Evolutionary conservation across 2,329 filamentous ascomycete species (phyloP).

Genomic region (Aspergillus pseudonomiae): DNA sequence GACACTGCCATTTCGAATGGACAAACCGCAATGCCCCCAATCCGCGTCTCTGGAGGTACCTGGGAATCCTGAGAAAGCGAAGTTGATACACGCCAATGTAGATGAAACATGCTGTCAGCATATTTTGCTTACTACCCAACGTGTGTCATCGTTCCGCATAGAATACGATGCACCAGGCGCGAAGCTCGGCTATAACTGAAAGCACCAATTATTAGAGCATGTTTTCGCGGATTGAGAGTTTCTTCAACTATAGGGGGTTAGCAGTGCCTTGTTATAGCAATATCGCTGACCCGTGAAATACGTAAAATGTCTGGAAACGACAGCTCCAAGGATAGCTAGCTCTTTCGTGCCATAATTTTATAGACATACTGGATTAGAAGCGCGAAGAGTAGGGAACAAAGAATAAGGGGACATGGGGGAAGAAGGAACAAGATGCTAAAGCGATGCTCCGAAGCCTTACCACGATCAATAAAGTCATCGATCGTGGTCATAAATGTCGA

Average conservation of each 20-base stretch:
- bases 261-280: not conserved
- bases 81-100: not conserved
- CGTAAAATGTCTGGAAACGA: not conserved
- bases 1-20: no score
- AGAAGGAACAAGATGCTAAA: not conserved
- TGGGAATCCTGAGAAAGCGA: not conserved
- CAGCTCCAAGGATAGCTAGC: not conserved
- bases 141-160: not conserved
- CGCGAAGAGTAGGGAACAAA: not conserved
- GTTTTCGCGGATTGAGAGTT: no score
- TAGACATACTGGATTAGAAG: not conserved
- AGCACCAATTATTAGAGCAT: not conserved
- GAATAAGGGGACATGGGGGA: not conserved
- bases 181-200: not conserved
- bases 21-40: not conserved
- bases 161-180: not conserved
- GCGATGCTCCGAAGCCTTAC: not conserved
- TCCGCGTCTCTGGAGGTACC: not conserved
- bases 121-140: not conserved
- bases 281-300: not conserved
- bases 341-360: not conserved
- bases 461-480: not conserved
- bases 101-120: not conserved
- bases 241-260: not conserved
- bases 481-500: not conserved